Evolutionary conservation across 1,139 yeast species (phyloP), one percentile per base, ranked within the genome.

Genomic region (Candida frijolesensis): DNA sequence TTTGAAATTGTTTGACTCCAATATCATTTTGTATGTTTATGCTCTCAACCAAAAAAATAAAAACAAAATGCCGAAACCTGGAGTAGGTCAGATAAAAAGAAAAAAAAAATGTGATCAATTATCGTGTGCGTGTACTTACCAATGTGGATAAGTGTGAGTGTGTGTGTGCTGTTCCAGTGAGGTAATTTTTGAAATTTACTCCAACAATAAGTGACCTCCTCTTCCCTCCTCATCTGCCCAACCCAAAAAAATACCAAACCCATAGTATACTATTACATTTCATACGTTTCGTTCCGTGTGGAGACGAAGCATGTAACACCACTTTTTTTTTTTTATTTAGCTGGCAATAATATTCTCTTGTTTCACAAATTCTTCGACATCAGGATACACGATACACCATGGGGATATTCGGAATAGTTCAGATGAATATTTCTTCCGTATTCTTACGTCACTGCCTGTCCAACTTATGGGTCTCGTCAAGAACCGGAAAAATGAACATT

Each of bases 1-100:
- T 38, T 38, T n/a, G 42, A 38, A 19, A 38, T 38, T 38, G 7
- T 12, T 19, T 38, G 42, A 38, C 42, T 38, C 42, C 16, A 18
- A 38, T 38, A 38, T 38, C 42, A 19, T 19, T 19, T 19, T 19
- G 4, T 3, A 19, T 3, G 11, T 38, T 8, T 25, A 25, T 25
- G 22, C n/a, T 19, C 22, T 38, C 37, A 14, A n/a, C 37, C 12
- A 30, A 30, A 30, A 16, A 34, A 22, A 4, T 25, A 22, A 22
- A 22, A 22, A 19, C 22, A 19, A 19, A 19, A 19, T 19, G 22
- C 22, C 29, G 22, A 25, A 37, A 37, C 29, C 41, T 37, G 27
- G 42, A 38, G 16, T 38, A 22, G 7, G 10, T 25, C 29, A 25
- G 29, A 38, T 11, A 19, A 38, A 7, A 18, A 37, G 18, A 18